These are phyloP conservation scores for Alternaria novae-zelandiae DNA, from an alignment of 2,329 filamentous ascomycete genomes.

Conservation along the genomic window DNA sequence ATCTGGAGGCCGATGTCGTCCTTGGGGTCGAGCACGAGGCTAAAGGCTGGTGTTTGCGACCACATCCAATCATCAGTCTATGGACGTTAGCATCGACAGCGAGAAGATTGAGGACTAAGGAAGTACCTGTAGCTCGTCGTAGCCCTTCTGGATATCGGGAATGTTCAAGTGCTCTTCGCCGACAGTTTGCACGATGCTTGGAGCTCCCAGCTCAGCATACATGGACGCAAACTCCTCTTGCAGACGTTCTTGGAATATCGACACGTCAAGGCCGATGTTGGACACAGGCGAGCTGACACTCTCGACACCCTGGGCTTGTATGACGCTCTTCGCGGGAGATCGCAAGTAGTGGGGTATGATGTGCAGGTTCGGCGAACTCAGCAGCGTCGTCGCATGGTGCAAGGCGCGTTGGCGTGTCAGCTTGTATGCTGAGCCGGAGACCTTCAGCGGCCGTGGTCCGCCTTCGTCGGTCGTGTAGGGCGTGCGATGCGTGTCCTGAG, in stretches of 20 bases:
- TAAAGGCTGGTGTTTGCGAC: slow-evolving; percentile 84
- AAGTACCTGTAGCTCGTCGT: slow-evolving; percentile 66
- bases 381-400: slow-evolving; percentile 90
- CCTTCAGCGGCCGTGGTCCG: slow-evolving; percentile 64
- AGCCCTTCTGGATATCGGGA: slow-evolving; percentile 66
- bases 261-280: slow-evolving; percentile 71
- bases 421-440: slow-evolving; percentile 96
- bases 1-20: slow-evolving; percentile 42
- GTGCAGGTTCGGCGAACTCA: slow-evolving; percentile 76
- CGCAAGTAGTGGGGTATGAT: slow-evolving; percentile 73
- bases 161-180: slow-evolving; percentile 60
- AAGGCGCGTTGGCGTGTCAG: slow-evolving; percentile 80
- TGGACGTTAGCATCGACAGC: slow-evolving; percentile 39
- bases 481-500: slow-evolving; percentile 53
- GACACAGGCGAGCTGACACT: slow-evolving; percentile 85
- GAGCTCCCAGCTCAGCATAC: slow-evolving; percentile 60
- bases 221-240: slow-evolving; percentile 67
- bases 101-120: background rate
- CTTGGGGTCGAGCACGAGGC: slow-evolving; percentile 61
- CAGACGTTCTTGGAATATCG: slow-evolving; percentile 54
- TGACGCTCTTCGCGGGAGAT: slow-evolving; percentile 77
- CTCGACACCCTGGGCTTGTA: slow-evolving; percentile 84
- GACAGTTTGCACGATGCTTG: slow-evolving; percentile 54
- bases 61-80: slow-evolving; percentile 78
- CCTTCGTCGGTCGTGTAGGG: slow-evolving; percentile 49